Base-by-base conservation (phyloP, 176 grass and related monocot genomes). In the Avena sativa region DNA sequence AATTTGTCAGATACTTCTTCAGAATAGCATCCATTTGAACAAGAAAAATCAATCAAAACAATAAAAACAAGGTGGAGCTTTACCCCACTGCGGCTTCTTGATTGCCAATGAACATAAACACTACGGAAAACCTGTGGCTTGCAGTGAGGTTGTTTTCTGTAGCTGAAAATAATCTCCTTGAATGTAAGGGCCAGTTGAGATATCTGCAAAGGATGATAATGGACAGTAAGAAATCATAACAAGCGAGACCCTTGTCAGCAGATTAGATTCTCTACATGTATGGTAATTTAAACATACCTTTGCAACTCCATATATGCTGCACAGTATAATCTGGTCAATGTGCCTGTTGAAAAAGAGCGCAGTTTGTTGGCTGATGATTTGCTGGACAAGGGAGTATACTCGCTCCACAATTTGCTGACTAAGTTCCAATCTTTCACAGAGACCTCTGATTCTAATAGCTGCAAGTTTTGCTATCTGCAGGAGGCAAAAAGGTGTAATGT, bases 101-200 rank as follows among this genome's bases (percentile, higher is more conserved):
- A 89, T 86, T 91, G 52, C 97, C 94, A 91, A 70, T 93, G 86
- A 84, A 96, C 87, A 80, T 96, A 99, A 79, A 99, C 92, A 19
- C 92, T 94, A 69, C 97, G 97, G 79, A 99, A 99, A 89, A 96
- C 92, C 70, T 99, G 97, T 83, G 94, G 88, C 85, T 99, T 99
- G 85, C 97, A 99, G 48, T 99, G 97, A 82, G 97, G 87, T 64
- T 99, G 94, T 86, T 99, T 99, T 84, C 94, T 96, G 80, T 99
- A 99, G 86, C 89, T 81, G 1, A 93, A 99, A 88, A 99, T 99
- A 58, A 99, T 99, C 87, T 99, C 90, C 87, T 99, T 96, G 85
- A 99, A 99, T 20, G 97, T 86, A 51, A 99, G 89, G 50, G 85
- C 86, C 83, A 99, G 46, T 87, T 99, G 90, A 87, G 86, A 93